Evolutionary conservation across 2,329 filamentous ascomycete genomes (phyloP).

Genomic region (Ophiostoma triangulosporum): DNA sequence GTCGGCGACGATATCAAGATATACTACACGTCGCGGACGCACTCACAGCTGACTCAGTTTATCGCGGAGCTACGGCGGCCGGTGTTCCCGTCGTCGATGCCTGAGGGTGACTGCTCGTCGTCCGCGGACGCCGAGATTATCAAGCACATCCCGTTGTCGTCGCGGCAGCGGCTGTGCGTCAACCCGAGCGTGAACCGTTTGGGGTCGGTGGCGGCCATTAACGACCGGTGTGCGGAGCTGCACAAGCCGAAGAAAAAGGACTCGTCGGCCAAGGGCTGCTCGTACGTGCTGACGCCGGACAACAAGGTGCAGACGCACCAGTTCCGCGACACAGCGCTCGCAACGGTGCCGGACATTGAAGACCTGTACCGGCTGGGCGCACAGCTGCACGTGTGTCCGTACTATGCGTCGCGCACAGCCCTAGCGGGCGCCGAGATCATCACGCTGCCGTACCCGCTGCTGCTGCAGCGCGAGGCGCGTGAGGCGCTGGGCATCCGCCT

Average conservation of each 20-base stretch:
- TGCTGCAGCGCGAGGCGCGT: conserved; percentile 74
- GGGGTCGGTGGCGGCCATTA: conserved; percentile 64
- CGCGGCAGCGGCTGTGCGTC: conserved; percentile 79
- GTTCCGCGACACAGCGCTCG: conserved; percentile 75
- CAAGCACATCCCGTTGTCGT: conserved; percentile 74
- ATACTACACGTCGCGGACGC: conserved; percentile 84
- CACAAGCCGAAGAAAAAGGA: conserved; percentile 58
- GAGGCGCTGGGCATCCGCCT: conserved; percentile 79
- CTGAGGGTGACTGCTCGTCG: conserved; percentile 18
- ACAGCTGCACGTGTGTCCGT: conserved; percentile 73
- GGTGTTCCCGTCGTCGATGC: conserved; percentile 59
- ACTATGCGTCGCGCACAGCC: conserved; percentile 82
- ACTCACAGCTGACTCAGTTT: conserved; percentile 85
- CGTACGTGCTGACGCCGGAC: conserved; percentile 66
- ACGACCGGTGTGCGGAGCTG: conserved; percentile 81
- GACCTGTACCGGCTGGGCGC: conserved; percentile 71
- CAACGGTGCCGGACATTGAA: conserved; percentile 84
- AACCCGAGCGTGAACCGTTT: conserved; percentile 68
- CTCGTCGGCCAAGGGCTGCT: conserved; percentile 32
- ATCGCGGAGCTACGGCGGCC: conserved; percentile 69
- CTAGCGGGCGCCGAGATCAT: conserved; percentile 80
- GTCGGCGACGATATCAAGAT: conserved; percentile 58
- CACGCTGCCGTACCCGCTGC: conserved; percentile 79
- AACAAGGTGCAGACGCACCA: conserved; percentile 57
- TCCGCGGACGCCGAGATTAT: conserved; percentile 38